Conservation (phyloP, 805 yeast species). For the Soucietia sequanensis region DNA sequence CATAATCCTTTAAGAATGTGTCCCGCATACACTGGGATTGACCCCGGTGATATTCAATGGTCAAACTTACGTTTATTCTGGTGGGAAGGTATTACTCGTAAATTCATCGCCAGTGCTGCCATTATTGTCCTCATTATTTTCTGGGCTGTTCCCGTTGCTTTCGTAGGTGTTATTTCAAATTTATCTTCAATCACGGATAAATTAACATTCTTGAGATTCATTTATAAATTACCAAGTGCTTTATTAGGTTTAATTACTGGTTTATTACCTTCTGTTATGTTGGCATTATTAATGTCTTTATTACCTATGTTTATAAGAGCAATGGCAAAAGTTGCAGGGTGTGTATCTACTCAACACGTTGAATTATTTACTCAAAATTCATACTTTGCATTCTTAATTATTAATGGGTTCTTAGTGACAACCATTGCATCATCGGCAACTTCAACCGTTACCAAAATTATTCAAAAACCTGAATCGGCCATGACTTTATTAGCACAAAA, state of each 20-base stretch:
- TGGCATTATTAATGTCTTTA: constrained; percentile 80
- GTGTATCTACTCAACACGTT: constrained; percentile 53
- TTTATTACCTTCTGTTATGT: constrained; percentile 76
- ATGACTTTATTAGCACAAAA: constrained; percentile 62
- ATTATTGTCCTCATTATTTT: constrained; percentile 64
- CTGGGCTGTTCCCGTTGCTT: constrained; percentile 98
- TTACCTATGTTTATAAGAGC: constrained; percentile 81
- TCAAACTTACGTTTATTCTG: constrained; percentile 71
- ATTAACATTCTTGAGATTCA: constrained; percentile 72
- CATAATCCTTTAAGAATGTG: constrained; percentile 64
- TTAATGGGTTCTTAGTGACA: constrained; percentile 69
- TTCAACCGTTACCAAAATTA: constrained; percentile 61
- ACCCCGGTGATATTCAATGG: constrained; percentile 67
- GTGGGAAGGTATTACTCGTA: constrained; percentile 70
- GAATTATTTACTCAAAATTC: constrained; percentile 67
- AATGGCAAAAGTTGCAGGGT: constrained; percentile 62
- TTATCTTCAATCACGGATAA: constrained; percentile 67
- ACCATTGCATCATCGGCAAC: constrained; percentile 73
- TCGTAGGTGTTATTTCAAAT: constrained; percentile 91
- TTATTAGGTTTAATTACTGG: constrained; percentile 86
- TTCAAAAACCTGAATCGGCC: constrained; percentile 56
- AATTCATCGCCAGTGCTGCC: constrained; percentile 49
- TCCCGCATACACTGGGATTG: constrained; percentile 62
- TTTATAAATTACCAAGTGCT: constrained; percentile 66
- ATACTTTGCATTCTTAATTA: constrained; percentile 66